phyloP scores from a whole-genome alignment of 495 filamentous ascomycete species.

The Chaetomium cochliodes region DNA sequence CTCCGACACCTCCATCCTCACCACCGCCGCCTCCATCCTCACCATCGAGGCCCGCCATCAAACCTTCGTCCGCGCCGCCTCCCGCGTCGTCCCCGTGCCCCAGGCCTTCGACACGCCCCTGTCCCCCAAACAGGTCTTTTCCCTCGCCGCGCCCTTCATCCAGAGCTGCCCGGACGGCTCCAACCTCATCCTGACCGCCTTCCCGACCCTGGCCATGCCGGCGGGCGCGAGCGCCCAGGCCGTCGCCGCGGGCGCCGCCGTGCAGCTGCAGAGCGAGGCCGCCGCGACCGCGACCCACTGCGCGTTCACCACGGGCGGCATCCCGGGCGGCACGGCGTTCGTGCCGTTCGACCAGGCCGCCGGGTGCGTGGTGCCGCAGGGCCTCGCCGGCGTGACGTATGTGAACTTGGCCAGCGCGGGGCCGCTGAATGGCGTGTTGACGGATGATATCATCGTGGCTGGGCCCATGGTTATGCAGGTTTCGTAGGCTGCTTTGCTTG shows the following conservation, averaged over 20 bases:
- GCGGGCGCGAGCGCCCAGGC: slow-evolving; percentile 44
- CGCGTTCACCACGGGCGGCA: slow-evolving; percentile 55
- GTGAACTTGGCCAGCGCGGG: slow-evolving; percentile 50
- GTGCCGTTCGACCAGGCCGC: slow-evolving; percentile 43
- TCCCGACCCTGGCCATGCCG: slow-evolving; percentile 56
- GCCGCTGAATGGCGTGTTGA: slow-evolving; percentile 44
- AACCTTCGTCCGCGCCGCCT: slow-evolving; percentile 56
- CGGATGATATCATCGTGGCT: slow-evolving; percentile 53
- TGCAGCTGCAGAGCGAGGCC: slow-evolving; percentile 45
- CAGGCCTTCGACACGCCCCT: slow-evolving; percentile 61
- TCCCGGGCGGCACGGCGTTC: slow-evolving; percentile 54
- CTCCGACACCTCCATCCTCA: slow-evolving; percentile 51
- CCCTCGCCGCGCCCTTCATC: slow-evolving; percentile 64
- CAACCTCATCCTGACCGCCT: slow-evolving; percentile 56
- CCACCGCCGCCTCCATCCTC: slow-evolving; percentile 57
- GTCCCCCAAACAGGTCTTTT: slow-evolving; percentile 58
- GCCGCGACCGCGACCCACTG: slow-evolving; percentile 50
- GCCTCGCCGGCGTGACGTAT: slow-evolving; percentile 55
- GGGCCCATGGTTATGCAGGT: slow-evolving; percentile 53
- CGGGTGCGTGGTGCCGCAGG: slow-evolving; percentile 53
- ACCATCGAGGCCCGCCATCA: slow-evolving; percentile 63
- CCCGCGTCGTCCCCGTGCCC: slow-evolving; percentile 49
- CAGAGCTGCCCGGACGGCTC: slow-evolving; percentile 55
- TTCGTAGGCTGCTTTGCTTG: slow-evolving; percentile 42
- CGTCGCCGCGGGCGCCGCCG: slow-evolving; percentile 44